Evolutionary conservation across 2,329 filamentous ascomycete genomes (phyloP).

Genomic region (Diaporthe helianthi): DNA sequence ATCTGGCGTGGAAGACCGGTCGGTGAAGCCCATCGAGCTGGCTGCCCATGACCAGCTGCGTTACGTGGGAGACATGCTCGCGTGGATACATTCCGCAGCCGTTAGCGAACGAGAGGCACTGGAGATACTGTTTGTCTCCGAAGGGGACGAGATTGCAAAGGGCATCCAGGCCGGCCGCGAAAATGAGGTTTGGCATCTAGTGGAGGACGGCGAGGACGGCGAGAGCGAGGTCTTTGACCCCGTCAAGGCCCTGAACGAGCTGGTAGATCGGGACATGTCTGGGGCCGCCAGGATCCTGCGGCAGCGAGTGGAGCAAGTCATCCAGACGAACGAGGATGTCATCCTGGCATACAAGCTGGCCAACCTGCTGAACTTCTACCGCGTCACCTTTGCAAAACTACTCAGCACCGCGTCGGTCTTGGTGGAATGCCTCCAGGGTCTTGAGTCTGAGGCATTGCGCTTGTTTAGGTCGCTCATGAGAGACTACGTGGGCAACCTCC

Average conservation of each 20-base stretch:
- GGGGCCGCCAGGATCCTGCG: conserved; percentile 85
- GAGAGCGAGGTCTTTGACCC: conserved; percentile 72
- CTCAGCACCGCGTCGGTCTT: conserved; percentile 74
- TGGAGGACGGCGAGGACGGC: conserved; percentile 63
- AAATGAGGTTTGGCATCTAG: conserved; percentile 82
- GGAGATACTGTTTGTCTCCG: conserved; percentile 88
- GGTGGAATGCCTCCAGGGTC: conserved; percentile 69
- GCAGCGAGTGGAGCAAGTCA: conserved; percentile 88
- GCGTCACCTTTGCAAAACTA: conserved; percentile 81
- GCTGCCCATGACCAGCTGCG: conserved; percentile 89
- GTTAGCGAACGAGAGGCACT: conserved; percentile 94
- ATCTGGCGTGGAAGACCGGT: conserved; percentile 63
- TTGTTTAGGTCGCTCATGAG: conserved; percentile 84
- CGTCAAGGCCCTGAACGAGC: conserved; percentile 78
- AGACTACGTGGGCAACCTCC: conserved; percentile 78
- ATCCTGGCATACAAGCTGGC: conserved; percentile 89
- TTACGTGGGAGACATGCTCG: conserved; percentile 96
- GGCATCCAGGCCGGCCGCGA: conserved; percentile 81
- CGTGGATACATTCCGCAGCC: conserved; percentile 92
- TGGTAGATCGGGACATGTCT: conserved; percentile 85
- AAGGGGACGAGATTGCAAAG: conserved; percentile 86
- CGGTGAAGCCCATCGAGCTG: conserved; percentile 90
- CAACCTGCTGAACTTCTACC: conserved; percentile 90
- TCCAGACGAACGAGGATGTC: conserved; percentile 90
- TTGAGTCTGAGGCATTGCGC: conserved; percentile 79